These are phyloP conservation scores for Apium graveolens DNA, from an alignment of 129 eudicot genomes.

Conservation along the genomic window DNA sequence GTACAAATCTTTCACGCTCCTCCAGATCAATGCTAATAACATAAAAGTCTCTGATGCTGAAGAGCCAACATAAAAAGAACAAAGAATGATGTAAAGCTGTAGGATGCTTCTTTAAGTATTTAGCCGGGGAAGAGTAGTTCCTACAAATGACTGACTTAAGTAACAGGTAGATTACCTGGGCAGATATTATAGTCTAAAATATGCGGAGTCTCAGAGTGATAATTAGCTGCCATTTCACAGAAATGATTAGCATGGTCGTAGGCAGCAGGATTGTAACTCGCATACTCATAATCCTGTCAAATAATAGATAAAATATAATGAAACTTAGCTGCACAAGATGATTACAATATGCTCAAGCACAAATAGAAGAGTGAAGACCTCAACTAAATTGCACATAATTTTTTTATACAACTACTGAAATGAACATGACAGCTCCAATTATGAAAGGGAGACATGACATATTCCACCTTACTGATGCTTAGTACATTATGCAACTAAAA, in stretches of 20 bases:
- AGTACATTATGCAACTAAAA: too few species aligned
- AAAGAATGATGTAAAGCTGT: not conserved
- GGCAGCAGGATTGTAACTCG: slow-evolving; percentile 80
- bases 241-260: slow-evolving; percentile 87
- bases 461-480: too few species aligned
- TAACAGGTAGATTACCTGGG: slow-evolving; percentile 42
- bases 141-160: not conserved
- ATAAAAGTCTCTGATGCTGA: too few species aligned
- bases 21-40: slow-evolving; percentile 47
- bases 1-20: slow-evolving; percentile 65
- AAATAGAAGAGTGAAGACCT: not conserved
- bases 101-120: not conserved
- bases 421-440: too few species aligned
- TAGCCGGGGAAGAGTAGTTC: not conserved
- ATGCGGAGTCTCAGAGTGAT: slow-evolving; percentile 81
- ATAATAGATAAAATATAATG: not conserved
- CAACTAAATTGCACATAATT: not conserved
- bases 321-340: not conserved
- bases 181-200: slow-evolving; percentile 52
- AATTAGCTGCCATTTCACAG: slow-evolving; percentile 86
- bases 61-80: not conserved
- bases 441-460: too few species aligned
- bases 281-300: slow-evolving; percentile 82
- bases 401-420: too few species aligned
- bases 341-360: not conserved